Evolutionary conservation across 2,329 filamentous ascomycete genomes (phyloP).

Genomic region (Trichocomaceae sp.): DNA sequence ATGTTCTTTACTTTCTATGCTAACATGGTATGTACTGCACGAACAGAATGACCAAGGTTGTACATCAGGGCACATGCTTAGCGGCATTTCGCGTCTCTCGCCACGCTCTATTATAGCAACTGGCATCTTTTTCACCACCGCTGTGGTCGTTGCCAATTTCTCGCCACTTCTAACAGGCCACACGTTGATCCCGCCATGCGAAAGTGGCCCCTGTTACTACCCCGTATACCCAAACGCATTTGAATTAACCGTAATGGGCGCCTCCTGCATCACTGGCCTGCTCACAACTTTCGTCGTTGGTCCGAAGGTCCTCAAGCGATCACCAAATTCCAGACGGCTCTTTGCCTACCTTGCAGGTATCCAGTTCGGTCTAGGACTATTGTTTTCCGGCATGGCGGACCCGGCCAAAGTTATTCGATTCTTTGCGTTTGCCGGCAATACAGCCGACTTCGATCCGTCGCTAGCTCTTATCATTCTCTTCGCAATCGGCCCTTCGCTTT

Average conservation of each 20-base stretch:
- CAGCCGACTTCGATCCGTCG: constrained; percentile 45
- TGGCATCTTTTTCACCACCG: constrained; percentile 38
- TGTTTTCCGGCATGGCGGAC: constrained; percentile 47
- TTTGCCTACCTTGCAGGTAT: constrained; percentile 44
- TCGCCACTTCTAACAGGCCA: constrained; percentile 18
- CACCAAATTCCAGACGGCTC: constrained; percentile 26
- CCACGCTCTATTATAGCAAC: constrained; percentile 45
- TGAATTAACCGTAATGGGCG: constrained; percentile 30
- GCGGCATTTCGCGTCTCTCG: constrained; percentile 45
- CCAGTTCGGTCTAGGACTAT: constrained; percentile 46
- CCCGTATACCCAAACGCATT: constrained; percentile 37
- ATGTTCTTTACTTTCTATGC: not conserved
- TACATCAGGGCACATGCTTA: constrained; percentile 52
- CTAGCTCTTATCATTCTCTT: constrained; percentile 45
- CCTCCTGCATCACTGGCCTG: constrained; percentile 24
- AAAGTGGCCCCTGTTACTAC: constrained; percentile 40
- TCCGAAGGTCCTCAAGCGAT: constrained; percentile 24
- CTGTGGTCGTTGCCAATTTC: constrained; percentile 39
- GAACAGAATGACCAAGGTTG: constrained; percentile 44
- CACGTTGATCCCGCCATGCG: constrained; percentile 36
- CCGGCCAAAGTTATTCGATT: constrained; percentile 47
- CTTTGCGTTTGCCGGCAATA: constrained; percentile 39
- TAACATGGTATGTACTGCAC: not conserved
- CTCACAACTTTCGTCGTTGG: constrained; percentile 31
- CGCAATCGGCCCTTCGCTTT: constrained; percentile 43